phyloP scores from a whole-genome alignment of 441 rosid genomes.

The Viola pubescens region DNA sequence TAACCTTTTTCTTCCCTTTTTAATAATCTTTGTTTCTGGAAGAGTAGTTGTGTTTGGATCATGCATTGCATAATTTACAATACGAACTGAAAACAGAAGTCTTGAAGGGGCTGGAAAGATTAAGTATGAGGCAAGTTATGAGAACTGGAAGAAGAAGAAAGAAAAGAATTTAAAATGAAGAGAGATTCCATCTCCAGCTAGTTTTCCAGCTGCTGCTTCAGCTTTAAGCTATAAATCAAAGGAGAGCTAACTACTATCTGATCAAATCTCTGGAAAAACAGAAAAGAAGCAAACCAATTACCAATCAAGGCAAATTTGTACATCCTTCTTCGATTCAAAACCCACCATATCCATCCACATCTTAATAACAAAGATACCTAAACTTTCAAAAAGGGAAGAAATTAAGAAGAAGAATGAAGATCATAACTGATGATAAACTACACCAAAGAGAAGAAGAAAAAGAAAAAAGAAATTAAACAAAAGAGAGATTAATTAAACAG shows the following conservation, averaged over 20 bases:
- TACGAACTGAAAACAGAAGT: no score
- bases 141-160: conserved; percentile 12
- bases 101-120: conserved; percentile 1
- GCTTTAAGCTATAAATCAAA: conserved; percentile 21
- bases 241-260: neutral
- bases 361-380: conserved; percentile 19
- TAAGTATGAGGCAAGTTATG: conserved; percentile 23
- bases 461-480: conserved; percentile 9
- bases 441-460: conserved; percentile 14
- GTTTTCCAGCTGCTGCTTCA: conserved; percentile 14
- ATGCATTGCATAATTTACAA: neutral
- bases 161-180: neutral
- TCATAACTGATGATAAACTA: conserved; percentile 14
- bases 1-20: no score
- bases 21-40: neutral
- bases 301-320: conserved; percentile 22
- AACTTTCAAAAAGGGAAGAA: conserved; percentile 6
- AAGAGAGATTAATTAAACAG: conserved; percentile 10
- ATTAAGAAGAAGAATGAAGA: conserved; percentile 25
- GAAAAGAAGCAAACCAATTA: neutral
- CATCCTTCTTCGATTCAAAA: conserved; percentile 40
- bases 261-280: neutral
- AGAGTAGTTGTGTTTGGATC: conserved; percentile 1
- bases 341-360: conserved; percentile 16
- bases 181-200: conserved; percentile 10